These are phyloP conservation scores for Besnoitia besnoiti DNA, from an alignment of 169 alveolate genomes.

Conservation along the genomic window DNA sequence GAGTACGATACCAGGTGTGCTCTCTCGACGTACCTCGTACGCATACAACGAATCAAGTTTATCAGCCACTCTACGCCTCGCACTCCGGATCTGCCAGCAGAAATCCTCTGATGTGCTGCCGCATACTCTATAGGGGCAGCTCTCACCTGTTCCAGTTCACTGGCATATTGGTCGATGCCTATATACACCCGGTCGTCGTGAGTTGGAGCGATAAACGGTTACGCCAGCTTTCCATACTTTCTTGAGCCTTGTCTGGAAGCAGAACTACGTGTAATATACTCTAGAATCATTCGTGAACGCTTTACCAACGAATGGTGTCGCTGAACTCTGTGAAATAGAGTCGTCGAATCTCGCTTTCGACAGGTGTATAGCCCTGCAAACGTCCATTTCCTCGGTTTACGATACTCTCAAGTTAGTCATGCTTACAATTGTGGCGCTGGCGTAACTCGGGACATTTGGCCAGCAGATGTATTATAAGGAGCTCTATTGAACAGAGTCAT, in stretches of 20 bases:
- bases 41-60: neutral
- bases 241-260: slow-evolving; percentile 32
- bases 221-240: neutral
- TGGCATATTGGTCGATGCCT: neutral
- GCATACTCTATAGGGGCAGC: neutral
- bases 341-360: slow-evolving; percentile 20
- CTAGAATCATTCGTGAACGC: neutral
- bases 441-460: slow-evolving; percentile 20
- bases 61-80: neutral
- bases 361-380: neutral
- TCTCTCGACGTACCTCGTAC: neutral
- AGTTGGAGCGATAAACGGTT: neutral
- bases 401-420: neutral
- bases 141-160: neutral
- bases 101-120: neutral
- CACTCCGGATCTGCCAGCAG: neutral
- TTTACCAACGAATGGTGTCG: slow-evolving; percentile 22
- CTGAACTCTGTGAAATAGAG: neutral
- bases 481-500: neutral
- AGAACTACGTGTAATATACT: neutral
- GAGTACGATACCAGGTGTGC: neutral
- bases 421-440: slow-evolving; percentile 16
- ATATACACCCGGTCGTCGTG: neutral
- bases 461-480: slow-evolving; percentile 16
- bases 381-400: neutral